Evolutionary conservation across 371 early-diverging fungal genomes (phyloP), one percentile per base, ranked within the genome.

Genomic region (Phascolomyces articulosus): DNA sequence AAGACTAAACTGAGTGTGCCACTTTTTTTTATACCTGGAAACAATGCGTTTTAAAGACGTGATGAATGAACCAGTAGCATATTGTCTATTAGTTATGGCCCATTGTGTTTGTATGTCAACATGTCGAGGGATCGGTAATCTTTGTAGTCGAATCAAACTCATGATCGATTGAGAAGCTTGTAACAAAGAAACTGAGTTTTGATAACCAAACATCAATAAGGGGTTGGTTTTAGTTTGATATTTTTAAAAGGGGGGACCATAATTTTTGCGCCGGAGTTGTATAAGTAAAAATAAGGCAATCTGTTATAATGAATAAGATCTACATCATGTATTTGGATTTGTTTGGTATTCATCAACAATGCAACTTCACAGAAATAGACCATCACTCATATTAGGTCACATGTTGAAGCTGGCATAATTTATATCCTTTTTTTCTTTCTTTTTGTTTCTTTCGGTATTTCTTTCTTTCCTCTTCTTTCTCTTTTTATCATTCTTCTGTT

Each of bases 381-480:
- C 3, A 31, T 9, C n/a, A n/a, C n/a, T n/a, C n/a, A 34, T 9
- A 34, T 2, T 34, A 23, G 51, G 51, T 51, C 51, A 51, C 51
- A 24, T 24, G 24, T 51, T 23, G 51, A 51, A 2, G 15, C 20
- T 51, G 51, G 24, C 34, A 15, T n/a, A 3, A 27, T 55, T 47
- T 47, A 26, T 16, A 61, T 11, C n/a, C 49, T 57, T 58, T 27
- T 27, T 67, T 34, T 54, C 62, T 51, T 27, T 60, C 34, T 53
- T 48, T 16, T 44, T 26, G 55, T 65, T 55, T 44, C 40, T 31
- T 55, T 48, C 41, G 23, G n/a, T 18, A 38, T 29, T 38, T 29
- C 26, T 67, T 34, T 54, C 62, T 51, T 27, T 60, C 34, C 40
- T 48, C 23, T 44, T 26, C 58, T 65, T 55, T 44, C 40, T 31